phyloP scores from a whole-genome alignment of 495 filamentous ascomycete species.

The Glarea lozoyensis region DNA sequence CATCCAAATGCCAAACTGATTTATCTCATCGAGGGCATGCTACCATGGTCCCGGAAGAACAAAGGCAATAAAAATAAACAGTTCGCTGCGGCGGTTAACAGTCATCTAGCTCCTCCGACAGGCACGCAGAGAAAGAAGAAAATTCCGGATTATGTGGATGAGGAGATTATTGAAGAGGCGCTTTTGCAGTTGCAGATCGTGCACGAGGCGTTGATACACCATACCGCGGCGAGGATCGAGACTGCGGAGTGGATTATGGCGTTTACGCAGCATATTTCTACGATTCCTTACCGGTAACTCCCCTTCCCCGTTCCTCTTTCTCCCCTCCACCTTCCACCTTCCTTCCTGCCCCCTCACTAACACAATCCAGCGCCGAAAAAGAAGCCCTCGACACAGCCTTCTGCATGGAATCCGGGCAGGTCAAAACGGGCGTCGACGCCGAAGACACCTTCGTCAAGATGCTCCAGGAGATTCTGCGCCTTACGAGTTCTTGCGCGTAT shows the following conservation, averaged over 20 bases:
- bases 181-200: constrained; percentile 63
- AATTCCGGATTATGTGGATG: constrained; percentile 48
- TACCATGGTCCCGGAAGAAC: constrained; percentile 60
- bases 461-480: constrained; percentile 66
- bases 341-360: constrained; percentile 3
- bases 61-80: constrained; percentile 55
- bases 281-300: constrained; percentile 56
- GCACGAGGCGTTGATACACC: constrained; percentile 61
- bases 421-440: constrained; percentile 59
- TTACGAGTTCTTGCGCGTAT: constrained; percentile 66
- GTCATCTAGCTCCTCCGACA: constrained; percentile 33
- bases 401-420: constrained; percentile 78
- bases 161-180: constrained; percentile 65
- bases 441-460: constrained; percentile 67
- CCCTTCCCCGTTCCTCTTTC: background rate
- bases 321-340: background rate
- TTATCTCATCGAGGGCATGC: constrained; percentile 71
- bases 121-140: constrained; percentile 27
- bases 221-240: constrained; percentile 51
- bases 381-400: constrained; percentile 48
- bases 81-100: constrained; percentile 56
- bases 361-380: constrained; percentile 28
- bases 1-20: constrained; percentile 50
- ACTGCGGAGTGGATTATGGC: constrained; percentile 69
- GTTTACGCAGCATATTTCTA: constrained; percentile 76